These are phyloP conservation scores for Thelonectria rubi DNA, from an alignment of 2,329 filamentous ascomycete genomes.

Conservation along the genomic window DNA sequence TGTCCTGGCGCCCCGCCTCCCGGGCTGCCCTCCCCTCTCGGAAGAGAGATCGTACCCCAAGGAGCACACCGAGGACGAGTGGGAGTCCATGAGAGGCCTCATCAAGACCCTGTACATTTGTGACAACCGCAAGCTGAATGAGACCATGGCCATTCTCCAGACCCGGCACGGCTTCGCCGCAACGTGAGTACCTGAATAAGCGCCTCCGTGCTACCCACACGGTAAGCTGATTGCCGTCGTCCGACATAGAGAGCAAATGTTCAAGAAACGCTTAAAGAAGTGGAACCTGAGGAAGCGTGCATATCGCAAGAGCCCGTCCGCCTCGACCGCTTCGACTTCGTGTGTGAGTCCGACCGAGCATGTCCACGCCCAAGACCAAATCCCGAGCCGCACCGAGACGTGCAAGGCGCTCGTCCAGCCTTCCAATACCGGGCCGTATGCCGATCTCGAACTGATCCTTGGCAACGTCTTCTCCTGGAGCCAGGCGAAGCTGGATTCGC, in stretches of 20 bases:
- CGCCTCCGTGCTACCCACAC: background rate
- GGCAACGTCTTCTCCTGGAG: conserved; percentile 49
- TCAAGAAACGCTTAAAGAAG: conserved; percentile 51
- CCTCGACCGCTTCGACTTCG: conserved; percentile 34
- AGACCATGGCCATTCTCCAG: conserved; percentile 49
- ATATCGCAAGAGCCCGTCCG: conserved; percentile 44
- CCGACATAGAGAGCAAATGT: conserved; percentile 52
- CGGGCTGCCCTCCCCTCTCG: conserved; percentile 39
- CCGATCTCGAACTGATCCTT: conserved; percentile 47
- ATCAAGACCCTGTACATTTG: conserved; percentile 48
- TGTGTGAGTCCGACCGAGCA: conserved; percentile 29
- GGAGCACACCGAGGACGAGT: conserved; percentile 49
- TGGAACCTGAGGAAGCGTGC: conserved; percentile 50
- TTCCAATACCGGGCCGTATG: conserved; percentile 40
- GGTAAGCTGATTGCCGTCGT: conserved; percentile 10
- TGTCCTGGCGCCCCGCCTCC: conserved; percentile 46
- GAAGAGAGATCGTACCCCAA: conserved; percentile 44
- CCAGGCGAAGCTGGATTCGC: conserved; percentile 46
- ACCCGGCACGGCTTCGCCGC: conserved; percentile 48
- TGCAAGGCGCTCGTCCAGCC: conserved; percentile 36
- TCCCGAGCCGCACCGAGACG: conserved; percentile 18
- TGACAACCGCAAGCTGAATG: conserved; percentile 49
- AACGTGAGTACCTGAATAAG: conserved; percentile 44
- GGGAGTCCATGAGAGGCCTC: conserved; percentile 45
- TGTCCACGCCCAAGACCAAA: conserved; percentile 23